Evolutionary conservation across 768 basidiomycete species (phyloP), one percentile per base, ranked within the genome.

Genomic region (Lactifluus echinatus): DNA sequence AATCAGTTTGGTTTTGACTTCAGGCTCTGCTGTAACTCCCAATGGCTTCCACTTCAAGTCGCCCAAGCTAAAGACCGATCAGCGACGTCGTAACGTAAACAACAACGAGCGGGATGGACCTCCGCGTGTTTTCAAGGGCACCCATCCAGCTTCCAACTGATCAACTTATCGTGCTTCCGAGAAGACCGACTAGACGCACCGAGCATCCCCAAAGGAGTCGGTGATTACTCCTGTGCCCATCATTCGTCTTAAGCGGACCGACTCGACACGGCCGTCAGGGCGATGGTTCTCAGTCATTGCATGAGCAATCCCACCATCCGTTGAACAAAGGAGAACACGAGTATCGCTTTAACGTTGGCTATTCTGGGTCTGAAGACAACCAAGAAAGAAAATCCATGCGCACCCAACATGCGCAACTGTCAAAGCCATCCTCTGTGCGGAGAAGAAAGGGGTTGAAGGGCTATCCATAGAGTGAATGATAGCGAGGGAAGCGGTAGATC

Each of bases 241-340:
- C 82, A 93, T 89, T 53, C 89, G 79, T 31, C 94, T 80, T 53
- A 99, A 73, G 43, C 96, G 78, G 43, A 82, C 83, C 29, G 89
- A 82, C 69, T 99, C 96, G 10, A 89, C 77, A 33, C 84, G 84
- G 23, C 90, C 80, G 64, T 98, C 95, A n/a, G 93, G 87, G 68
- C 97, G 95, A 67, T 99, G 96, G 28, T 82, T 85, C 72, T 97
- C 92, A 0, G 96, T 96, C 80, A 98, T 88, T 1, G 90, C 80
- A 45, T 79, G 73, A n/a, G 85, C 89, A 44, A 76, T 72, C 1
- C 93, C 93, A 29, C 79, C 81, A 19, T 84, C 72, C 0, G 84
- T 83, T 6, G 85, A 77, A 57, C 90, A 90, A 39, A 99, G 72
- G 12, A 98, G 69, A 4, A 93, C 89, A 36, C 92, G 82, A 2